Evolutionary conservation across 495 filamentous ascomycete species (phyloP), one percentile per base, ranked within the genome.

Genomic region (Penicillium maclennaniae): DNA sequence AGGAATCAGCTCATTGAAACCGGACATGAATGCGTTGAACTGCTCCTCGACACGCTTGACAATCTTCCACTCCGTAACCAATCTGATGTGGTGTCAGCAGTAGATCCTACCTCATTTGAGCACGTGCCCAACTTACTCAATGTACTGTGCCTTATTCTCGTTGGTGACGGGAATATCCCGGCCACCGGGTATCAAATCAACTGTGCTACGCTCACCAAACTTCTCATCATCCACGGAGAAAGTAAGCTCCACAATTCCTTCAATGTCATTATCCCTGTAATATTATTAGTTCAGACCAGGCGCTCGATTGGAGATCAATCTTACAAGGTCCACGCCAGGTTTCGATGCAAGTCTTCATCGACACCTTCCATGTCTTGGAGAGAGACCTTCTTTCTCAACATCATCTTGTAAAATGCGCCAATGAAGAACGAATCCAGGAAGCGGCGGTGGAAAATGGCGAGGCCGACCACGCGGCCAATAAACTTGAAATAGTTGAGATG

Each of bases 401-500:
- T 87, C 93, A 99, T 99, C 80, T 99, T 99, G 78, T 99, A 99
- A 63, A 99, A 89, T 34, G 93, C 95, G 44, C 93, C 93, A 66
- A 99, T 97, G 75, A 99, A 99, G 78, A 99, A 99, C 43, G 93
- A 95, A 70, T 99, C 93, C 56, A 99, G 76, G 79, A 99, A 99
- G 27, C 93, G 83, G 43, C 93, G 83, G 73, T 99, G 93, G 84
- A 99, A 99, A 69, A 99, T 97, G 53, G 93, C 93, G 54, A 99
- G 73, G 45, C 93, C 93, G 53, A 99, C 95, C 38, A 99, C 95
- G 47, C 93, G 89, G 39, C 93, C 93, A 66, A 99, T 99, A 75
- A 99, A 99, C 74, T 96, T 99, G 82, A 99, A 99, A 73, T 96
- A 99, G 64, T 96, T 96, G 59, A 99, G 78, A 81, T 99, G 93